Conservation (phyloP, 2,329 filamentous ascomycete genomes). For the Alternaria tenuissima region DNA sequence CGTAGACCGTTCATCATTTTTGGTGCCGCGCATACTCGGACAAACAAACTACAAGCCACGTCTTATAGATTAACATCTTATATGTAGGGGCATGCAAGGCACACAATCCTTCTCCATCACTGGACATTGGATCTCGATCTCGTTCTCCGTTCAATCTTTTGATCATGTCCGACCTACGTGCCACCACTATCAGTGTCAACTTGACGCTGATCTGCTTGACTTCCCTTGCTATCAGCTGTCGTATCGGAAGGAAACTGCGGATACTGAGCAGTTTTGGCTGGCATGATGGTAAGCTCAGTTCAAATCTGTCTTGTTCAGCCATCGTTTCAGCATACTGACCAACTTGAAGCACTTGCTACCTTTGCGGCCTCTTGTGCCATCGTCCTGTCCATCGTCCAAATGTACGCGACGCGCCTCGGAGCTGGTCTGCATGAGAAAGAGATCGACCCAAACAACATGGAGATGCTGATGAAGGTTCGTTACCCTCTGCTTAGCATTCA, state of each 20-base stretch:
- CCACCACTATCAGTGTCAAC: conserved; percentile 37
- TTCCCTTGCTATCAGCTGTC: conserved; percentile 30
- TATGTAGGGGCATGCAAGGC: conserved; percentile 6
- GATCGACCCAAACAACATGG: conserved; percentile 18
- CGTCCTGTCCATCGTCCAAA: conserved; percentile 36
- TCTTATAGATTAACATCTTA: not conserved
- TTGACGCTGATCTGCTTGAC: conserved; percentile 33
- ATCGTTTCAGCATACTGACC: conserved; percentile 11
- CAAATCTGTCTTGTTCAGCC: not conserved
- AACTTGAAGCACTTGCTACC: conserved; percentile 28
- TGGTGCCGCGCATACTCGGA: not conserved
- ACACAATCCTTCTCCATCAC: not conserved
- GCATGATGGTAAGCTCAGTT: conserved; percentile 35
- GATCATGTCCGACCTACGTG: conserved; percentile 22
- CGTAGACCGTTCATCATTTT: not conserved
- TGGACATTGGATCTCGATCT: not conserved
- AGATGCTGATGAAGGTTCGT: conserved; percentile 23
- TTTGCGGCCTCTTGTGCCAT: conserved; percentile 35
- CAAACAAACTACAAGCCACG: conserved; percentile 4
- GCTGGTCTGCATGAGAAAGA: conserved; percentile 26
- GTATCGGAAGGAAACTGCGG: conserved; percentile 32
- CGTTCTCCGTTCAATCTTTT: not conserved
- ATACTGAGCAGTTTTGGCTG: conserved; percentile 34
- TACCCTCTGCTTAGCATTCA: too few relatives aligned
- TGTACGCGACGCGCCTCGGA: conserved; percentile 33